phyloP scores from a whole-genome alignment of 2,329 filamentous ascomycete species.

The Fusarium multiceps region DNA sequence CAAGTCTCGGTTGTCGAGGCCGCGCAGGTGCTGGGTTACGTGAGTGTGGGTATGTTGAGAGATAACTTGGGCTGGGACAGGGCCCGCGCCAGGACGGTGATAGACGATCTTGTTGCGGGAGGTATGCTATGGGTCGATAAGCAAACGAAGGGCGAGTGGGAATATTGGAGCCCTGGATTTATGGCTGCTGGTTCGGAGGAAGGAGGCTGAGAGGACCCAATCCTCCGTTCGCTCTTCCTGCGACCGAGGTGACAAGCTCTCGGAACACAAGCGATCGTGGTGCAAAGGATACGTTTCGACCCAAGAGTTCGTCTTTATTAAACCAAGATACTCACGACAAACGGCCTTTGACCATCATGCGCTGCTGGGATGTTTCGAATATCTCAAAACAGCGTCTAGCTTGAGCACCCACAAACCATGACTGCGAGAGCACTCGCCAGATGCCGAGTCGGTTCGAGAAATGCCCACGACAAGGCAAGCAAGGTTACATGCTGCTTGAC shows the following conservation, averaged over 20 bases:
- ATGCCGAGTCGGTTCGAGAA: background rate
- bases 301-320: background rate
- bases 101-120: constrained; percentile 89
- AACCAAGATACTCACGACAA: no score
- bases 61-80: constrained; percentile 87
- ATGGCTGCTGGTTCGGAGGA: constrained; percentile 58
- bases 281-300: background rate
- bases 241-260: background rate
- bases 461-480: background rate
- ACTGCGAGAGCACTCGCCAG: background rate
- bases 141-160: constrained; percentile 80
- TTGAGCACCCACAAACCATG: background rate
- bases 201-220: constrained; percentile 20
- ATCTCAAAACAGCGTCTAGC: background rate
- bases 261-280: background rate
- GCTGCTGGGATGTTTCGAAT: background rate
- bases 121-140: constrained; percentile 95
- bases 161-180: constrained; percentile 91
- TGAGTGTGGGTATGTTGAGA: constrained; percentile 89
- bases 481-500: background rate
- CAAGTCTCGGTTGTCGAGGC: constrained; percentile 93
- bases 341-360: background rate
- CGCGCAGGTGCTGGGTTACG: constrained; percentile 88
- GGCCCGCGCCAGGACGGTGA: constrained; percentile 85
- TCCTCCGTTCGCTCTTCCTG: background rate